Evolutionary conservation across 2,329 filamentous ascomycete species (phyloP).

Genomic region (Claviceps spartinae): DNA sequence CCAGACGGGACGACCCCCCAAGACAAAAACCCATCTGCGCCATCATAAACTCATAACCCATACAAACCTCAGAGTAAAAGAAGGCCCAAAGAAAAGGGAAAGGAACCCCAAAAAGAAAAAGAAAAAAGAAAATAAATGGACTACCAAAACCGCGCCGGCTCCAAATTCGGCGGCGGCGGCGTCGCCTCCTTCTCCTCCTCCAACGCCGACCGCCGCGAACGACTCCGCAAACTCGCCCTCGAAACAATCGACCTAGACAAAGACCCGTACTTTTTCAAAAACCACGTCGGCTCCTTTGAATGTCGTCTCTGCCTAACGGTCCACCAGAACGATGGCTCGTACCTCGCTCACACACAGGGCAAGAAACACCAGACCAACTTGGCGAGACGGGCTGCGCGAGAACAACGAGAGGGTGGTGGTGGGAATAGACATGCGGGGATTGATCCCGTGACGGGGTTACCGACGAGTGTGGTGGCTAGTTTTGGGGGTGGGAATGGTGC

Average conservation of each 20-base stretch:
- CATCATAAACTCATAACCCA: not conserved
- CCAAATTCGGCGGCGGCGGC: conserved; percentile 94
- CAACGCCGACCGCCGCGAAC: conserved; percentile 93
- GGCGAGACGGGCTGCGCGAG: conserved; percentile 84
- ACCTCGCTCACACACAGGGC: conserved; percentile 95
- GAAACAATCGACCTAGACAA: conserved; percentile 99
- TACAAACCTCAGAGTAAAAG: not conserved
- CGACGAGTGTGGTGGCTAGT: conserved; percentile 63
- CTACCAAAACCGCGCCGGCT: conserved; percentile 84
- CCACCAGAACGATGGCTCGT: conserved; percentile 97
- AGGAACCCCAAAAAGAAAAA: too few species aligned
- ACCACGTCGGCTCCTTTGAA: conserved; percentile 96
- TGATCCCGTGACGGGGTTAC: conserved; percentile 54
- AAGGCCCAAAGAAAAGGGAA: not conserved
- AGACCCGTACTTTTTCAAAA: conserved; percentile 99
- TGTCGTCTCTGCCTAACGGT: conserved; percentile 94
- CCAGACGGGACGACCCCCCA: too few species aligned
- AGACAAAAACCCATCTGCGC: too few species aligned
- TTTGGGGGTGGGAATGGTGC: conserved; percentile 21
- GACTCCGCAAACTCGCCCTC: conserved; percentile 91
- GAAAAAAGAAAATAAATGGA: conserved; percentile 34
- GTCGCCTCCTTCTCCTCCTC: conserved; percentile 87
- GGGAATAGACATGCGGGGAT: conserved; percentile 31
- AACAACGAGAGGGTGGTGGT: conserved; percentile 67
- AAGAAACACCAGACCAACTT: conserved; percentile 99